phyloP scores from a whole-genome alignment of 106 monocot species.

The Agapanthus africanus region DNA sequence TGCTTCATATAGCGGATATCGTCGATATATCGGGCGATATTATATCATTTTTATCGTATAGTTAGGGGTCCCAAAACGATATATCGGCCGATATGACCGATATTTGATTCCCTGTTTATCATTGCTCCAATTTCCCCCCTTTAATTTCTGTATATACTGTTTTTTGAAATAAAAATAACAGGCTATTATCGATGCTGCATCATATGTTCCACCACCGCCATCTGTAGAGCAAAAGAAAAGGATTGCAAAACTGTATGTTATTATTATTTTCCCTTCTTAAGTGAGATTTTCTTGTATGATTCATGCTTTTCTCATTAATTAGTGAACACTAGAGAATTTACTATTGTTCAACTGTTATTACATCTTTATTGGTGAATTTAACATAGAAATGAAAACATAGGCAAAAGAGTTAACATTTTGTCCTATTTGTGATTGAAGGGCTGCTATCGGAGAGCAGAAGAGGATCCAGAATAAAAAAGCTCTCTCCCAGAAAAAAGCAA shows the following conservation, averaged over 20 bases:
- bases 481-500: constrained; percentile 79
- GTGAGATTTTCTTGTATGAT: background rate
- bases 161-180: constrained; percentile 23
- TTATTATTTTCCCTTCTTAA: background rate
- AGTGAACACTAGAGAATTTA: no score
- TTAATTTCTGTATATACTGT: background rate
- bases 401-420: no score
- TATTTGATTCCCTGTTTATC: no score
- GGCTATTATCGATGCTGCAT: constrained; percentile 91
- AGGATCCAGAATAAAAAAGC: constrained; percentile 79
- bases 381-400: no score
- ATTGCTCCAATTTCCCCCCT: background rate
- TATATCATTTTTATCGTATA: no score
- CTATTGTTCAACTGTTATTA: no score
- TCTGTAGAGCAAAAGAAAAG: constrained; percentile 95
- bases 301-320: background rate
- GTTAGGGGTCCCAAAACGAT: no score
- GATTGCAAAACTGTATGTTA: constrained; percentile 83
- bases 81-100: no score
- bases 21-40: no score
- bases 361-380: no score
- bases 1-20: no score
- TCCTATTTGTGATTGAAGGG: no score
- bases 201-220: constrained; percentile 98
- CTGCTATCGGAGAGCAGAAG: constrained; percentile 73